phyloP scores from a whole-genome alignment of 2,329 filamentous ascomycete species.

The Colletotrichum sp. region DNA sequence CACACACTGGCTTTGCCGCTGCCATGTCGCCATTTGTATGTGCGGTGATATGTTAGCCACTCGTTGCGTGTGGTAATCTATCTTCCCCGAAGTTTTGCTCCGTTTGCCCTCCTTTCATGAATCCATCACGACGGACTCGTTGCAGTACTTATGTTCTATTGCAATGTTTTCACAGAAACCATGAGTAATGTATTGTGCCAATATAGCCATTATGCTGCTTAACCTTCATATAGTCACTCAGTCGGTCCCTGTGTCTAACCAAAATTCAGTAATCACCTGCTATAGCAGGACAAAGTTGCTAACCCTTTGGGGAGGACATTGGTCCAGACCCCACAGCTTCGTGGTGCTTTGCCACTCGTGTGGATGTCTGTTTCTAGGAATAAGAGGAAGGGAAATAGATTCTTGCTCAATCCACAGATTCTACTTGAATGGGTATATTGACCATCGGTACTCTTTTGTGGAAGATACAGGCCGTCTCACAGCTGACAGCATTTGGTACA shows the following conservation, averaged over 20 bases:
- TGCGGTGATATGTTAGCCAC: not conserved
- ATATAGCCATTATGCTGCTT: not conserved
- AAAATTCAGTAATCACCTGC: not conserved
- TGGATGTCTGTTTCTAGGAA: not conserved
- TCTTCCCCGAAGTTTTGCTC: rapidly evolving
- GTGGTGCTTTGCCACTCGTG: not conserved
- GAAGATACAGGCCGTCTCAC: not conserved
- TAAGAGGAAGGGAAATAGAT: not conserved
- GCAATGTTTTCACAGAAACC: not conserved
- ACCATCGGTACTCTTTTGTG: not conserved
- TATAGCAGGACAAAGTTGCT: not conserved
- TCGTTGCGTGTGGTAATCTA: not conserved
- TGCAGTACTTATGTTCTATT: not conserved
- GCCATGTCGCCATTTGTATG: not conserved
- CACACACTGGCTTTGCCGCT: not conserved
- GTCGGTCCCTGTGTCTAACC: not conserved
- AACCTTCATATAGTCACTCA: not conserved
- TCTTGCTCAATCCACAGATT: not conserved
- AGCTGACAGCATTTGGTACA: not conserved
- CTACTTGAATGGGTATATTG: not conserved
- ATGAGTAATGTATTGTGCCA: not conserved
- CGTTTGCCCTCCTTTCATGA: not conserved
- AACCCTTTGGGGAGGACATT: not conserved
- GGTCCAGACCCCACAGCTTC: not conserved
- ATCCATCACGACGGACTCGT: not conserved